Evolutionary conservation across 2,329 filamentous ascomycete genomes (phyloP).

Genomic region (Pestalotiopsis fici): DNA sequence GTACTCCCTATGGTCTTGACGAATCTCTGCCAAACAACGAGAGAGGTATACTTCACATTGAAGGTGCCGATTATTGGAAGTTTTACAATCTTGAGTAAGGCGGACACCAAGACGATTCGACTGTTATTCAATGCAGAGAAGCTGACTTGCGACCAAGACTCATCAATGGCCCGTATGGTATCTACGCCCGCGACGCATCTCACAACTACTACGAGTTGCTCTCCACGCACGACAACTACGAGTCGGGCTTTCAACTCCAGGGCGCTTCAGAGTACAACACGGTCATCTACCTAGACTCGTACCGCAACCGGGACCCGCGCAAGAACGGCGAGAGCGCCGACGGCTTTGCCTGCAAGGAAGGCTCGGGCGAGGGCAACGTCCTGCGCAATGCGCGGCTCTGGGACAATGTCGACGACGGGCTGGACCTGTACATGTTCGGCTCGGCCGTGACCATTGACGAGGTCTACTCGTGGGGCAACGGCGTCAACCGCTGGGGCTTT

Average conservation of each 20-base stretch:
- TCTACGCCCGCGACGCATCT: conserved; percentile 34
- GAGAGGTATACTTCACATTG: conserved; percentile 48
- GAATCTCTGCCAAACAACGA: conserved; percentile 39
- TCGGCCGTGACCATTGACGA: conserved; percentile 41
- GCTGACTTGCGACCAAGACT: conserved; percentile 12
- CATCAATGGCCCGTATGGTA: conserved; percentile 38
- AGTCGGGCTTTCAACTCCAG: conserved; percentile 35
- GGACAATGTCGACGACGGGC: conserved; percentile 52
- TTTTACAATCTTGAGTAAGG: conserved; percentile 37
- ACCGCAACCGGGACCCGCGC: conserved; percentile 45
- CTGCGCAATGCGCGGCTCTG: conserved; percentile 46
- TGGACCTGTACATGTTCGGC: conserved; percentile 43
- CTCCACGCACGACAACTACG: conserved; percentile 36
- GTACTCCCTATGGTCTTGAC: conserved; percentile 41
- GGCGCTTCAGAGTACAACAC: conserved; percentile 35
- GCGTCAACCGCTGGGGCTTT: conserved; percentile 45
- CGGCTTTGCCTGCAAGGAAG: conserved; percentile 49
- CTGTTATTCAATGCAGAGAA: neutral
- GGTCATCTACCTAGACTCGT: conserved; percentile 44
- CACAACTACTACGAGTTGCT: conserved; percentile 38
- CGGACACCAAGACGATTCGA: neutral
- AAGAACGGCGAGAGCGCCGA: conserved; percentile 54
- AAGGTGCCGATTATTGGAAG: conserved; percentile 45
- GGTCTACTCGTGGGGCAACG: conserved; percentile 45
- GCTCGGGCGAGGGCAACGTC: conserved; percentile 45